phyloP scores from a whole-genome alignment of 1,284 basidiomycete genomes.

The Malassezia yamatoensis region DNA sequence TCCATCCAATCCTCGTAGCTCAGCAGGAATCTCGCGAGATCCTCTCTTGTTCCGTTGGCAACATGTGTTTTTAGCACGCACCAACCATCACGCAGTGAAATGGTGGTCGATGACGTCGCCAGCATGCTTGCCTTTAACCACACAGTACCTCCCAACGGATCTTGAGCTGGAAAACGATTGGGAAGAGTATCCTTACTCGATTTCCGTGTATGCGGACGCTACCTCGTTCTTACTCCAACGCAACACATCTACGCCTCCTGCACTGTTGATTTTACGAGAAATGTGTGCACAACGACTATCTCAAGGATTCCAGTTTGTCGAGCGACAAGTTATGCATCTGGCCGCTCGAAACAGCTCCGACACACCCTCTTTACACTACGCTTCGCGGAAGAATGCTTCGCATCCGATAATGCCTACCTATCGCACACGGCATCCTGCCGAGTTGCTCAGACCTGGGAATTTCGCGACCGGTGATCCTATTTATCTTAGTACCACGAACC shows the following conservation, averaged over 20 bases:
- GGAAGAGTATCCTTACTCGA: constrained; percentile 45
- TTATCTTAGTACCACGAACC: constrained; percentile 85
- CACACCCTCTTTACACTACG: constrained; percentile 17
- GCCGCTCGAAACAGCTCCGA: constrained; percentile 21
- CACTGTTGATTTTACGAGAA: constrained; percentile 66
- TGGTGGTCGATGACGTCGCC: constrained; percentile 65
- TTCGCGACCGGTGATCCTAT: constrained; percentile 55
- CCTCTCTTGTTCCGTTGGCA: constrained; percentile 55
- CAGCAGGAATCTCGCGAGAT: background rate
- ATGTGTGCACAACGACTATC: constrained; percentile 84
- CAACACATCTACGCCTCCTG: constrained; percentile 59
- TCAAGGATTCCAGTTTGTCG: constrained; percentile 92
- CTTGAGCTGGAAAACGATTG: constrained; percentile 36
- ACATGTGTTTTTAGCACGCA: constrained; percentile 66
- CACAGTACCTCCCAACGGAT: constrained; percentile 54
- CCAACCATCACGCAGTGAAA: constrained; percentile 78
- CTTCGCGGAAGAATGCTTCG: too few relatives aligned
- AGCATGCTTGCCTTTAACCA: constrained; percentile 75
- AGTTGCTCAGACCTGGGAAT: constrained; percentile 44
- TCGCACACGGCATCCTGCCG: constrained; percentile 30
- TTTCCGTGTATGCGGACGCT: constrained; percentile 39
- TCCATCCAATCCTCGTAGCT: constrained; percentile 28
- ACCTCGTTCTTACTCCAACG: constrained; percentile 42
- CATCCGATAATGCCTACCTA: too few relatives aligned
- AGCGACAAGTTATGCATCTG: constrained; percentile 17